Base-by-base conservation (phyloP, 768 basidiomycete genomes). In the Calocybe indica region DNA sequence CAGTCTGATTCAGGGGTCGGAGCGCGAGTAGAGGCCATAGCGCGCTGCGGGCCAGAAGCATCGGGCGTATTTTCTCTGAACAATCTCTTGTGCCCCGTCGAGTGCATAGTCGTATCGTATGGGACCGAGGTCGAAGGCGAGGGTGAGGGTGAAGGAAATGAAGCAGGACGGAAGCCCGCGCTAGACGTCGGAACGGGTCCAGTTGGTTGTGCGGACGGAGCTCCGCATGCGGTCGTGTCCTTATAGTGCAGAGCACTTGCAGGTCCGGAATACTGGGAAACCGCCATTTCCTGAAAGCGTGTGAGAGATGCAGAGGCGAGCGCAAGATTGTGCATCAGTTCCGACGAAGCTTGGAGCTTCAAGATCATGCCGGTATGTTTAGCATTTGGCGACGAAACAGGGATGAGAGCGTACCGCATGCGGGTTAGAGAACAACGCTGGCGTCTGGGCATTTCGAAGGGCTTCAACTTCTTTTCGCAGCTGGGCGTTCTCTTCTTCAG, bases 401-500 rank as follows among this genome's bases (percentile, higher is more conserved):
- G 9, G 32, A 47, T 41, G 37, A 36, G 6, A 13, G 48, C 37
- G 6, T 34, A 12, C 56, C 69, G 29, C 50, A 74, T 71, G 8
- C 63, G 62, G 48, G 70, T 59, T 48, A 56, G 56, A 56, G 56
- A 60, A 38, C 41, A 60, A 37, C 47, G 65, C 65, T 45, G 55
- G 61, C 37, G 61, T 62, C 46, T 67, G 66, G 45, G 63, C 67
- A 49, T 71, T 68, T 41, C 71, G 68, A 37, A 72, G 64, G 22
- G 65, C 57, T 13, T 69, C 68, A 35, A 84, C 59, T 52, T 83
- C 78, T 44, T 66, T 65, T 29, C 71, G 71, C 37, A 84, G 63
- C 31, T 65, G 62, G 1, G 38, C 62, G 55, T 81, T 83, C 59
- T 84, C 82, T 31, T 71, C 74, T 54, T 84, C 82, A 9, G 71